Evolutionary conservation across 352 stramenopile species (phyloP).

Genomic region (Peronospora belbahrii): DNA sequence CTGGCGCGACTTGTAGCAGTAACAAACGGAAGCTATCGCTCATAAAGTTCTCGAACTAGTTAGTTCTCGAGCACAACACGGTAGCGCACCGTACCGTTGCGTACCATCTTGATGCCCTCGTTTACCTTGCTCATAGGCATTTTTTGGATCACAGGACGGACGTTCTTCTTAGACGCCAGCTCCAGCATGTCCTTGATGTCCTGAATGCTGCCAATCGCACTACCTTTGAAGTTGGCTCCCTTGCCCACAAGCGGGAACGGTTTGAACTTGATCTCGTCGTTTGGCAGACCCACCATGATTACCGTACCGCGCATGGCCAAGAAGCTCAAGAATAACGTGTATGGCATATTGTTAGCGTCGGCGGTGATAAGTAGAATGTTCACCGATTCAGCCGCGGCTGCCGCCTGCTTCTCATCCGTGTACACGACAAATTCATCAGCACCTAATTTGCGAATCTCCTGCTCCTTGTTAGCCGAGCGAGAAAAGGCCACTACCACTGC

Average conservation of each 20-base stretch:
- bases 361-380: slow-evolving; percentile 73
- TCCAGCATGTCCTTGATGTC: slow-evolving; percentile 86
- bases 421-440: slow-evolving; percentile 55
- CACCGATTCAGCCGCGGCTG: slow-evolving; percentile 23
- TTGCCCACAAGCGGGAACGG: slow-evolving; percentile 38
- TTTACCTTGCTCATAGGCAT: slow-evolving; percentile 46
- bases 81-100: background rate
- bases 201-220: slow-evolving; percentile 62
- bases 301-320: slow-evolving; percentile 47
- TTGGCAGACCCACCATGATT: slow-evolving; percentile 59
- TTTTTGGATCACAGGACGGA: slow-evolving; percentile 50
- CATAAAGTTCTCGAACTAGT: background rate
- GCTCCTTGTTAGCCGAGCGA: slow-evolving; percentile 50
- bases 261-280: slow-evolving; percentile 48
- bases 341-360: slow-evolving; percentile 41
- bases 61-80: background rate
- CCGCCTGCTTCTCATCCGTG: slow-evolving; percentile 30
- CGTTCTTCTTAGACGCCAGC: slow-evolving; percentile 72
- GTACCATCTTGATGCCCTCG: slow-evolving; percentile 37
- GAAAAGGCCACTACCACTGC: slow-evolving; percentile 59
- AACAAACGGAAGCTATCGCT: background rate
- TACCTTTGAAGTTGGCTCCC: slow-evolving; percentile 47
- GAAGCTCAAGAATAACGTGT: slow-evolving; percentile 43
- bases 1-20: too few species aligned
- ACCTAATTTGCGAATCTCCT: slow-evolving; percentile 41